These are phyloP conservation scores for Monarda citriodora DNA, from an alignment of 305 asterid genomes.

Conservation along the genomic window DNA sequence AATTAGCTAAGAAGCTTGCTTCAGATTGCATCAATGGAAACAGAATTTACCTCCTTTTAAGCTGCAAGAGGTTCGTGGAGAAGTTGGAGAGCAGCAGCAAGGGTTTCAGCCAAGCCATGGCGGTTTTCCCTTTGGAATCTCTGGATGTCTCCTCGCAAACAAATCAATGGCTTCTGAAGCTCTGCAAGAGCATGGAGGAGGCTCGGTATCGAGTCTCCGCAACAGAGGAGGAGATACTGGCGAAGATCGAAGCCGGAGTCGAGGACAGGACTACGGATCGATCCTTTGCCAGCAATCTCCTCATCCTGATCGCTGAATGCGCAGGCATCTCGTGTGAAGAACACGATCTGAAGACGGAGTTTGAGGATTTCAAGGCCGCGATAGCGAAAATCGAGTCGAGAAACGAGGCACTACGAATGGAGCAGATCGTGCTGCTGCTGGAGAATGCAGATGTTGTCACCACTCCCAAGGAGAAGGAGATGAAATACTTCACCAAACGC, in stretches of 20 bases:
- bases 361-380: constrained; percentile 32
- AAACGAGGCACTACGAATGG: constrained; percentile 40
- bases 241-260: constrained; percentile 35
- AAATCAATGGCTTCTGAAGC: constrained; percentile 19
- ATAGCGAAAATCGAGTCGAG: constrained; percentile 22
- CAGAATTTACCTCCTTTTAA: constrained; percentile 42
- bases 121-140: constrained; percentile 17
- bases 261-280: constrained; percentile 41
- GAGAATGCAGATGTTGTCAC: constrained; percentile 40
- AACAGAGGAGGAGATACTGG: constrained; percentile 36
- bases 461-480: constrained; percentile 35
- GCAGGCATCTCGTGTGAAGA: constrained; percentile 33
- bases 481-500: constrained; percentile 36
- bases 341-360: constrained; percentile 26
- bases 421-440: constrained; percentile 37
- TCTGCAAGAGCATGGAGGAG: constrained; percentile 35
- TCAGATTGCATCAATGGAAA: constrained; percentile 32
- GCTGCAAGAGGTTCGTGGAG: constrained; percentile 34
- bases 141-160: constrained; percentile 21
- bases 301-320: constrained; percentile 30
- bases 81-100: constrained; percentile 27
- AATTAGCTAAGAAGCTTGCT: constrained; percentile 25
- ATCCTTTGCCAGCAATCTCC: constrained; percentile 36
- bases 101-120: constrained; percentile 26
- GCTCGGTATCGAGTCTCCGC: constrained; percentile 26